Base-by-base conservation (phyloP, 2,329 filamentous ascomycete species). In the Ophidiomyces ophidiicola region DNA sequence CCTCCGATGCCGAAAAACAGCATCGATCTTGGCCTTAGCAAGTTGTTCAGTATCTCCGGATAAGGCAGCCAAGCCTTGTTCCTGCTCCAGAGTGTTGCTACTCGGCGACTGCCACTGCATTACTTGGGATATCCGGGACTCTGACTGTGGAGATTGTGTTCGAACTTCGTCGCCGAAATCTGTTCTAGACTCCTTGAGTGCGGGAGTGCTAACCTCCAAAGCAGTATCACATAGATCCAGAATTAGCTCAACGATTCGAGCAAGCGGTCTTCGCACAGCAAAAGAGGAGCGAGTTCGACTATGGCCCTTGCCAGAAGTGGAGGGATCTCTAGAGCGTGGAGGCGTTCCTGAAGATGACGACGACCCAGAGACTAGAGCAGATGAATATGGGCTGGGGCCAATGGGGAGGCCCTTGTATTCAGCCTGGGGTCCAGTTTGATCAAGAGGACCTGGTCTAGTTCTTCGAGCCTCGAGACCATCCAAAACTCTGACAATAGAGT, bases 41-140 rank as follows among this genome's bases (percentile, higher is more conserved):
- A 85, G 74, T 52, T 74, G 78, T 57, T 90, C 85, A 0, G 87
- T 96, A 55, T 98, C 90, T 10, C 82, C 74, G 56, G 86, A 94
- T n/a, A 98, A 66, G 18, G 86, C 61, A 25, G 85, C 80, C 17
- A 98, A 67, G 0, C 90, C 90, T 53, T 92, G 83, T 56, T 96
- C 88, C 56, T 94, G 86, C 46, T 98, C 90, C 11, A 94, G 64
- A 0, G 86, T 90, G 53, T 88, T 88, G 35, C 80, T 82, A 51
- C 84, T 87, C 0, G 90, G 90, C 4, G 88, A 94, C 54, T 94
- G 86, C 90, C 92, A 98, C 57, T 94, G 86, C 49, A 92, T 60
- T 4, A 98, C 87, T 59, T 98, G 90, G 1, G 83, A 82, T 50
- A 96, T 92, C 21, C 88, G 79, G 30, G 84, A 90, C 57, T 98